A percentile compares a stretch with the other conserved stretches of the same genome.
These are phyloP conservation scores for Ascoidea tarda DNA, from an alignment of 805 yeast species.

Conservation along the genomic window DNA sequence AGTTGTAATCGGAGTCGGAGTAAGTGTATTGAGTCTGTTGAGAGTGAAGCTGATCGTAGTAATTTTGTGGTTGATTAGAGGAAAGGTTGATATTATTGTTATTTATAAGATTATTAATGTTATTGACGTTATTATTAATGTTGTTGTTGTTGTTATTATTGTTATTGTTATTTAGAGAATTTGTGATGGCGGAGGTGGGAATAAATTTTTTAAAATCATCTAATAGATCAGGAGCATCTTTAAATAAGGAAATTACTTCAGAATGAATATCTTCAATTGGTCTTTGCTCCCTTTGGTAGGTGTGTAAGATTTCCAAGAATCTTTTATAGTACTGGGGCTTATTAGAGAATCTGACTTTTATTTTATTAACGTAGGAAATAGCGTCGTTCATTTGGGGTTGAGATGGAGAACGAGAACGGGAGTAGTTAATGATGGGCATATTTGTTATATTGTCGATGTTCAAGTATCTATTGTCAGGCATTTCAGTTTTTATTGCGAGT, in stretches of 20 bases:
- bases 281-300: slow-evolving; percentile 91
- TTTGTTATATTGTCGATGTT: background rate
- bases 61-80: background rate
- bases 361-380: slow-evolving; percentile 88
- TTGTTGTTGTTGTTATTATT: slow-evolving; percentile 13
- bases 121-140: slow-evolving; percentile 5
- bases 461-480: background rate
- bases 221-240: slow-evolving; percentile 85
- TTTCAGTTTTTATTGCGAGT: too few relatives aligned
- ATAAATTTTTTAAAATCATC: slow-evolving; percentile 92
- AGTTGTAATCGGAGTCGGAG: background rate
- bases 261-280: slow-evolving; percentile 92
- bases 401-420: slow-evolving; percentile 1
- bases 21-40: background rate
- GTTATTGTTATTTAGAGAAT: background rate
- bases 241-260: slow-evolving; percentile 79
- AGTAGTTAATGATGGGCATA: background rate
- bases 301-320: slow-evolving; percentile 87
- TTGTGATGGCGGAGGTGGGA: slow-evolving; percentile 43
- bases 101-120: too few relatives aligned
- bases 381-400: slow-evolving; percentile 91
- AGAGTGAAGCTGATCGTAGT: slow-evolving; percentile 1
- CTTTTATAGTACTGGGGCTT: slow-evolving; percentile 95
- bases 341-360: slow-evolving; percentile 82
- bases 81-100: too few relatives aligned